These are phyloP conservation scores for Agaricus sinodeliciosus DNA, from an alignment of 768 basidiomycete species.

Conservation along the genomic window DNA sequence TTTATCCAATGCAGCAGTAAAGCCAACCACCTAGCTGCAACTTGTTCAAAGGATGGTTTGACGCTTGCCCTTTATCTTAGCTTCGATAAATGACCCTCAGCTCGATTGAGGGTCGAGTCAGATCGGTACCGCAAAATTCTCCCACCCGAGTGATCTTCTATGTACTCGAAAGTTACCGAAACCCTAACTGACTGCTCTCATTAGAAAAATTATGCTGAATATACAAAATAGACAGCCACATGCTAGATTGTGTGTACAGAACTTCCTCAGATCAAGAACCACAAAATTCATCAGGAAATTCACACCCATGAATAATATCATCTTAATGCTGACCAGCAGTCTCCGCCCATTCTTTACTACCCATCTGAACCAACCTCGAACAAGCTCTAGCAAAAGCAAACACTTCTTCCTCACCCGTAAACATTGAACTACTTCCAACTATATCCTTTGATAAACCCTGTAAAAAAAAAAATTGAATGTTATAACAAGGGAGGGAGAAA, in stretches of 20 bases:
- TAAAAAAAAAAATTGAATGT: neutral
- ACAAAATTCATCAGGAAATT: neutral
- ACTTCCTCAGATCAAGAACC: neutral
- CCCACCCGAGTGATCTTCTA: no score
- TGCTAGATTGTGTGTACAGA: no score
- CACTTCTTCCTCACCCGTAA: constrained; percentile 93
- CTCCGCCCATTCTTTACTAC: constrained; percentile 80
- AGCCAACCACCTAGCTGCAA: no score
- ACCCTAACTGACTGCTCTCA: no score
- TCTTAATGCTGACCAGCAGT: constrained; percentile 30
- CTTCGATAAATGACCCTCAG: no score
- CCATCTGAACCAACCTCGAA: constrained; percentile 83
- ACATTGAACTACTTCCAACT: constrained; percentile 83
- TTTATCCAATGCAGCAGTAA: no score
- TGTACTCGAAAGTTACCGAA: no score
- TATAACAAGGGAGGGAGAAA: neutral
- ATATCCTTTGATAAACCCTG: constrained; percentile 74
- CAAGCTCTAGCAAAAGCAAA: constrained; percentile 97
- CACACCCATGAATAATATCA: neutral
- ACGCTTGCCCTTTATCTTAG: no score
- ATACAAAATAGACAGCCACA: no score
- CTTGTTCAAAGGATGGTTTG: no score
- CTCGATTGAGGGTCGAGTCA: neutral
- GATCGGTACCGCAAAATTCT: no score
- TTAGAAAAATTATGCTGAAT: no score